phyloP scores from a whole-genome alignment of 495 filamentous ascomycete species.

The Xylaria flabelliformis region DNA sequence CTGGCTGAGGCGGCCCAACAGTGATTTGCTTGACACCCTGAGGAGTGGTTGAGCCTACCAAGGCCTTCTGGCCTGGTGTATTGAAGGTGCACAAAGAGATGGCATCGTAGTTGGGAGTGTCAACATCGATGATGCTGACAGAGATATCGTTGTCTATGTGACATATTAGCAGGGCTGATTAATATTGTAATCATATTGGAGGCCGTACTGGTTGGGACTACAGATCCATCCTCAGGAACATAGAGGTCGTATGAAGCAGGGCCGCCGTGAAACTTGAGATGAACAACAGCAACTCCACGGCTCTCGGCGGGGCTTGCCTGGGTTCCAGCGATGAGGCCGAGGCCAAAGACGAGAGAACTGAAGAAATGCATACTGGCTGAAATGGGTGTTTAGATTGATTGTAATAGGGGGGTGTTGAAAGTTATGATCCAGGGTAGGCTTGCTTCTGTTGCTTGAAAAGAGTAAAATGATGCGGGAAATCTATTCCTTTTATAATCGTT shows the following conservation, averaged over 20 bases:
- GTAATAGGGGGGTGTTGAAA: not conserved
- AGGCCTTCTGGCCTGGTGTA: constrained; percentile 31
- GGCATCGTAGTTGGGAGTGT: constrained; percentile 33
- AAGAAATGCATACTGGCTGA: constrained; percentile 35
- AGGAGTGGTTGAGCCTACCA: constrained; percentile 32
- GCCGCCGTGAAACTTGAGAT: constrained; percentile 37
- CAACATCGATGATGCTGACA: constrained; percentile 37
- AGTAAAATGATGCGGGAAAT: not conserved
- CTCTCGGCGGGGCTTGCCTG: constrained; percentile 28
- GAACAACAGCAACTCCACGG: constrained; percentile 23
- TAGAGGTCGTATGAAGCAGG: constrained; percentile 36
- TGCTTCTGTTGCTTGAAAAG: constrained; percentile 5
- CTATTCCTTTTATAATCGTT: not conserved
- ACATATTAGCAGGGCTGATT: not conserved
- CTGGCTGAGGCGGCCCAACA: constrained; percentile 40
- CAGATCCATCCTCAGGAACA: constrained; percentile 31
- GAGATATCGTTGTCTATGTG: constrained; percentile 33
- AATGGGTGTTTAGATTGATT: not conserved
- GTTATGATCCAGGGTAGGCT: not conserved
- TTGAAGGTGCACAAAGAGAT: constrained; percentile 35
- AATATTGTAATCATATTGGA: not conserved
- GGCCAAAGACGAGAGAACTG: constrained; percentile 25
- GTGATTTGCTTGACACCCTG: constrained; percentile 34
- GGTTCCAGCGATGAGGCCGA: constrained; percentile 32
- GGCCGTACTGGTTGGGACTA: constrained; percentile 30